These are phyloP conservation scores for Cercospora beticola DNA, from an alignment of 2,329 filamentous ascomycete genomes.

Conservation along the genomic window DNA sequence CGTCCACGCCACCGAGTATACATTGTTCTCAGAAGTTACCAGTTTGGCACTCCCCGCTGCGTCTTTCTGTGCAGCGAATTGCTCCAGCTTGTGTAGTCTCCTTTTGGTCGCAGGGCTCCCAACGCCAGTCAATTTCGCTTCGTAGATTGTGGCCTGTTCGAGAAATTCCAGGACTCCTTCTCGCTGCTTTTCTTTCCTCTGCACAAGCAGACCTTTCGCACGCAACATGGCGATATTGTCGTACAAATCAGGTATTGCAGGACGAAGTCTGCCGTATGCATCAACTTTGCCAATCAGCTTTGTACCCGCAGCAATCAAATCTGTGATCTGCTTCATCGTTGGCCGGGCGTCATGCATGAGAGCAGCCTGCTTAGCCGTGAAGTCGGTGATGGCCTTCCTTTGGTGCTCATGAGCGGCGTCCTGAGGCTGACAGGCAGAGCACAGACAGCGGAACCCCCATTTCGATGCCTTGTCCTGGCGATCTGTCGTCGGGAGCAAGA, in stretches of 20 bases:
- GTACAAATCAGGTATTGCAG: slow-evolving; percentile 25
- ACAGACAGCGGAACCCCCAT: slow-evolving; percentile 28
- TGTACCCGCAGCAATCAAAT: slow-evolving; percentile 10
- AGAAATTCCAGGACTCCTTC: slow-evolving; percentile 15
- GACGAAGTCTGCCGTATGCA: slow-evolving; percentile 13
- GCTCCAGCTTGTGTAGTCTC: slow-evolving; percentile 21
- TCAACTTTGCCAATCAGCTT: slow-evolving; percentile 2
- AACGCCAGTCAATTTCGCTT: slow-evolving; percentile 25
- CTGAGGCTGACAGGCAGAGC: slow-evolving; percentile 20
- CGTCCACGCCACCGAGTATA: neutral
- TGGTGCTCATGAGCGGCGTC: slow-evolving; percentile 11
- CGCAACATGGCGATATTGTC: slow-evolving; percentile 25
- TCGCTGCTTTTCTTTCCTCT: slow-evolving; percentile 16
- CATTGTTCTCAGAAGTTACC: neutral
- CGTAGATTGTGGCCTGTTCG: slow-evolving; percentile 19
- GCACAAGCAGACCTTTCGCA: slow-evolving; percentile 19
- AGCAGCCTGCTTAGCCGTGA: slow-evolving; percentile 12
- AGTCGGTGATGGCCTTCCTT: slow-evolving; percentile 18
- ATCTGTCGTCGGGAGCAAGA: slow-evolving; percentile 23
- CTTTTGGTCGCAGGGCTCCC: slow-evolving; percentile 21
- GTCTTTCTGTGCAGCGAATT: slow-evolving; percentile 17
- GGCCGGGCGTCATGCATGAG: slow-evolving; percentile 9
- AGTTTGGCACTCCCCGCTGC: neutral
- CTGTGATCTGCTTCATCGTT: slow-evolving; percentile 15
- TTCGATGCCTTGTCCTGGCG: slow-evolving; percentile 23